Evolutionary conservation across 306 rosid genomes (phyloP).

Genomic region (Clitoria ternatea): DNA sequence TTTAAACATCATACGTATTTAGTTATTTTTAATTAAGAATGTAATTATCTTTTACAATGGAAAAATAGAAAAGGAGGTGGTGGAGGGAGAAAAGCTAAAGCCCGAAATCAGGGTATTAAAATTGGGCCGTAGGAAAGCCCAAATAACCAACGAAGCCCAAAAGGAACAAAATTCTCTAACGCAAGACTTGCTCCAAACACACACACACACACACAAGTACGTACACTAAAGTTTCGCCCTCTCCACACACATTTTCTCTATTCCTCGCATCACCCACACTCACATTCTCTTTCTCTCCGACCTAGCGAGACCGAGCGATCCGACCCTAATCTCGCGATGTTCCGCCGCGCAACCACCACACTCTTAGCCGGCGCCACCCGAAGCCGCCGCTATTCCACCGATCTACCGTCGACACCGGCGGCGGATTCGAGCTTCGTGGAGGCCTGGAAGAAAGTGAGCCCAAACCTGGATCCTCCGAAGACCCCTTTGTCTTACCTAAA

Average conservation of each 20-base stretch:
- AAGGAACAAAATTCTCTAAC: background rate
- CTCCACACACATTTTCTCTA: background rate
- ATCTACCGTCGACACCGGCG: constrained; percentile 37
- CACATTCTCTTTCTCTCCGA: constrained; percentile 52
- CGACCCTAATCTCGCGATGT: constrained; percentile 42
- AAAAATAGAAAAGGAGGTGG: too few species aligned
- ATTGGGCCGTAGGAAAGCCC: background rate
- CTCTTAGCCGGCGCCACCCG: constrained; percentile 39
- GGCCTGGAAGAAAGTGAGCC: constrained; percentile 71
- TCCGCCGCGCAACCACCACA: constrained; percentile 62
- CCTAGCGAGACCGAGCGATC: constrained; percentile 97
- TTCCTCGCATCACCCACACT: background rate
- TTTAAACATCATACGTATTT: too few species aligned
- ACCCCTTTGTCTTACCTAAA: constrained; percentile 66
- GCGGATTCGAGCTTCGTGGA: constrained; percentile 41
- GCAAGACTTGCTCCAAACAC: background rate
- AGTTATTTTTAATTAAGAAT: too few species aligned
- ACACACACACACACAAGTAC: background rate
- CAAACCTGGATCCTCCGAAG: constrained; percentile 70
- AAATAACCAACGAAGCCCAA: background rate
- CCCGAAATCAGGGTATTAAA: too few species aligned
- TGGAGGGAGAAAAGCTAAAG: too few species aligned
- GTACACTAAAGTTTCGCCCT: background rate
- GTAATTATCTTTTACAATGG: too few species aligned
- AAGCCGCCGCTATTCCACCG: constrained; percentile 60